Evolutionary conservation across 2,329 filamentous ascomycete species (phyloP).

Genomic region (Colletotrichum lini): DNA sequence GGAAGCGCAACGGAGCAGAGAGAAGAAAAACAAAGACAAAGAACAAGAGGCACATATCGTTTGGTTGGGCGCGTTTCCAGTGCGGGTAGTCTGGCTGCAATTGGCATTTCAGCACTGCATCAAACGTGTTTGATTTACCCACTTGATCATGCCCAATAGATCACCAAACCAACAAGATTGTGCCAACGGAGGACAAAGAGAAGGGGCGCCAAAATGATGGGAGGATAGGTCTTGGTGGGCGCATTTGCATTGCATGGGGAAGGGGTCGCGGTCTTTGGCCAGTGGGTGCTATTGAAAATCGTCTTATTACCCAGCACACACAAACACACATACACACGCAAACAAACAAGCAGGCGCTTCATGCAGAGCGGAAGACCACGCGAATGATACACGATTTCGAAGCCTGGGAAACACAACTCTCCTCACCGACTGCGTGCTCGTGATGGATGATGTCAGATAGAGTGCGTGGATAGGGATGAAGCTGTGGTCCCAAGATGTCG

Average conservation of each 20-base stretch:
- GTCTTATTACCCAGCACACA: not conserved
- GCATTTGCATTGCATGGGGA: slow-evolving; percentile 20
- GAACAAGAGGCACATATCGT: slow-evolving; percentile 10
- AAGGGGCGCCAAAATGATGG: not conserved
- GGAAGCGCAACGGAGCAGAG: not conserved
- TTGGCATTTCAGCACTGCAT: slow-evolving; percentile 15
- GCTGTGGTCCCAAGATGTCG: too few relatives aligned
- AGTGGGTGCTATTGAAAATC: not conserved
- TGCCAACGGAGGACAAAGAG: not conserved
- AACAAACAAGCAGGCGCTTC: not conserved
- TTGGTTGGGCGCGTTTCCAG: not conserved
- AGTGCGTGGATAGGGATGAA: not conserved
- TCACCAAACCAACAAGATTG: not conserved
- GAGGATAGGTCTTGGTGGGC: not conserved
- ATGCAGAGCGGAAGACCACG: slow-evolving; percentile 3
- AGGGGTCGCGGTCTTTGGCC: not conserved
- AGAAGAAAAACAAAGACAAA: not conserved
- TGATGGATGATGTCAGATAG: not conserved
- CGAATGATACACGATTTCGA: slow-evolving; percentile 19
- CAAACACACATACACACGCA: not conserved
- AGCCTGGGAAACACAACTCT: not conserved
- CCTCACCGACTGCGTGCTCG: not conserved
- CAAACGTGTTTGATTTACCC: slow-evolving; percentile 8
- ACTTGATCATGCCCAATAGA: slow-evolving; percentile 7
- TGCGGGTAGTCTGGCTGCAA: slow-evolving; percentile 5